Evolutionary conservation across 495 filamentous ascomycete species (phyloP), one percentile per base, ranked within the genome.

Genomic region (Amorphotheca resinae): DNA sequence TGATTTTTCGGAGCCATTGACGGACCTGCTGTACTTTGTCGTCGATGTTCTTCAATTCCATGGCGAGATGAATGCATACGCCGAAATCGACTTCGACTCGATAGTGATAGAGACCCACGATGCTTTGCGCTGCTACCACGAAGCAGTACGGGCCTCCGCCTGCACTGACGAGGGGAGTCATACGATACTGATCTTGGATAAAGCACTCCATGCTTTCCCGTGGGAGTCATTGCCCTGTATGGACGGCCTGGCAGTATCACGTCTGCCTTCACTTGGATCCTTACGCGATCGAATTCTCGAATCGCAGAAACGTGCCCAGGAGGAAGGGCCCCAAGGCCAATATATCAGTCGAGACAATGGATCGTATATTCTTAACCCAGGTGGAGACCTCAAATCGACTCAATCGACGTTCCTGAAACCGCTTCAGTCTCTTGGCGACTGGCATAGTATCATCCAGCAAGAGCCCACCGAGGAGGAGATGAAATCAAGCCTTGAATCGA

Each of bases 31-130:
- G 0, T 95, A 95, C 59, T 96, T 95, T 54, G 84, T 96, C 7
- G 79, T 96, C 3, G 91, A 98, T 57, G 88, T 96, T 38, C 65
- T 96, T 21, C 93, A 96, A 61, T 98, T 96, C 61, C 84, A 93
- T 49, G 91, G 91, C 1, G 91, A 98, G 61, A 74, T 79, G 22
- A 96, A 96, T 59, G 91, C 93, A 1, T 95, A 95, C 64, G 93
- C 96, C 56, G 91, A 98, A 64, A 82, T 98, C 52, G 88, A 98
- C 57, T 89, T 95, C 50, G 91, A 98, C 54, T 72, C 76, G 39
- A 87, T 95, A 69, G 76, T 82, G 12, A 67, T 95, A 14, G 86
- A 91, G 30, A 84, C 82, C 1, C 69, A 80, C 5, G 86, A 93
- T 57, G 84, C 86, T 4, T 62, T 96, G 14, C 70, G 78, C 20